Conservation (phyloP, 106 monocot species). For the Phalaenopsis aphrodite region DNA sequence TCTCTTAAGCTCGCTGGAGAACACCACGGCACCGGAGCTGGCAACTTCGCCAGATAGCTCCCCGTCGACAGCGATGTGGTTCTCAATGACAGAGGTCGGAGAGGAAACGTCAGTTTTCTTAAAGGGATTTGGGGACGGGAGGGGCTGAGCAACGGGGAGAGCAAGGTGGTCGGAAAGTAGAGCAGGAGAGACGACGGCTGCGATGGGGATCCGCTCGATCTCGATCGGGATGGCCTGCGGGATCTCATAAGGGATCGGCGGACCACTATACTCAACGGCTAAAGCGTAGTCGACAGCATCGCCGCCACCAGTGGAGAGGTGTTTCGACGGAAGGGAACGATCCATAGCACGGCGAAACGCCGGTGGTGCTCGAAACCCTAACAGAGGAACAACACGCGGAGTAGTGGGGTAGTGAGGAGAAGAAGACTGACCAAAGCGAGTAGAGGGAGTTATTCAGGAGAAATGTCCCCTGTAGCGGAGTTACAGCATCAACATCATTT, state of each 20-base stretch:
- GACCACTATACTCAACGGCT: conserved; percentile 81
- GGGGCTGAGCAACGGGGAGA: conserved; percentile 46
- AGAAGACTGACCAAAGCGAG: neutral
- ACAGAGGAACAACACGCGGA: neutral
- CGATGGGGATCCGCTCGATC: conserved; percentile 71
- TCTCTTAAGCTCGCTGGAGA: conserved; percentile 18
- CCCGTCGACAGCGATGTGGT: conserved; percentile 21
- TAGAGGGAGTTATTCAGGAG: no score
- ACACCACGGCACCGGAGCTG: conserved; percentile 20
- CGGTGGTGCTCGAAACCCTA: neutral
- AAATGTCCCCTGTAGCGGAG: no score
- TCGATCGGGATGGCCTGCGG: conserved; percentile 81
- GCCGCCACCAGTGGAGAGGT: neutral
- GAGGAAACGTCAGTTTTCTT: neutral
- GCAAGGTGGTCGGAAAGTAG: conserved; percentile 13
- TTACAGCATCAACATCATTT: no score
- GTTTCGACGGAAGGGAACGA: neutral
- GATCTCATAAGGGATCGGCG: conserved; percentile 62
- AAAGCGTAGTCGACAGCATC: conserved; percentile 54
- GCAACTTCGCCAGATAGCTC: conserved; percentile 24
- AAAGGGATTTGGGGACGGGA: conserved; percentile 17
- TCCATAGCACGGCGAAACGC: neutral
- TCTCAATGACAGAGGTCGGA: conserved; percentile 55
- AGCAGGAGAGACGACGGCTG: conserved; percentile 35
- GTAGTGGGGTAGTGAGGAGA: neutral